Percentiles rank a stretch among this genome's conserved stretches.
Conservation (phyloP, 306 rosid genomes). For the Alnus rubra region DNA sequence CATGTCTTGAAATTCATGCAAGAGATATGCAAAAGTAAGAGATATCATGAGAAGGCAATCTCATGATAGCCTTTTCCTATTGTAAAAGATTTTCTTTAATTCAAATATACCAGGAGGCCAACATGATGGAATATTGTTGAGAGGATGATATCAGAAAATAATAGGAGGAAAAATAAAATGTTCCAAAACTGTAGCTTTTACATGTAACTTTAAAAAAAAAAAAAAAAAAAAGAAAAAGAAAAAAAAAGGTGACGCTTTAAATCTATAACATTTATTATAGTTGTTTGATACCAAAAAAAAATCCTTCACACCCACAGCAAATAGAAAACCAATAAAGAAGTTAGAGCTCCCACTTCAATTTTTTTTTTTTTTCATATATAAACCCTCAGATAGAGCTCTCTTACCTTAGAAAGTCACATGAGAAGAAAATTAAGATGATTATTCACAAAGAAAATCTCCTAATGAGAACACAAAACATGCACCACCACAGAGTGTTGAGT, state of each 20-base stretch:
- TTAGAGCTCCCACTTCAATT: neutral
- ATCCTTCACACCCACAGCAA: no score
- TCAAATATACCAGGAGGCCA: neutral
- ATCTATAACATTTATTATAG: neutral
- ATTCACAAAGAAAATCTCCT: no score
- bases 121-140: neutral
- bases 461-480: neutral
- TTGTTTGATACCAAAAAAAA: no score
- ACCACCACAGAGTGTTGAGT: neutral
- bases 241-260: neutral
- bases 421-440: no score
- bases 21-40: neutral
- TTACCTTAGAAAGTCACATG: no score
- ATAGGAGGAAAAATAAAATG: neutral
- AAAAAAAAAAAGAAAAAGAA: no score
- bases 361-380: neutral
- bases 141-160: neutral
- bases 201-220: constrained; percentile 4
- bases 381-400: no score
- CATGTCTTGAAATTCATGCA: neutral
- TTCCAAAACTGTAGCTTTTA: neutral
- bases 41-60: neutral
- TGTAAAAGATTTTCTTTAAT: neutral
- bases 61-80: neutral
- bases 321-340: neutral